Percentiles rank a stretch among this genome's conserved stretches.
phyloP scores from a whole-genome alignment of 1,284 basidiomycete species.

The Irpex lacteus region DNA sequence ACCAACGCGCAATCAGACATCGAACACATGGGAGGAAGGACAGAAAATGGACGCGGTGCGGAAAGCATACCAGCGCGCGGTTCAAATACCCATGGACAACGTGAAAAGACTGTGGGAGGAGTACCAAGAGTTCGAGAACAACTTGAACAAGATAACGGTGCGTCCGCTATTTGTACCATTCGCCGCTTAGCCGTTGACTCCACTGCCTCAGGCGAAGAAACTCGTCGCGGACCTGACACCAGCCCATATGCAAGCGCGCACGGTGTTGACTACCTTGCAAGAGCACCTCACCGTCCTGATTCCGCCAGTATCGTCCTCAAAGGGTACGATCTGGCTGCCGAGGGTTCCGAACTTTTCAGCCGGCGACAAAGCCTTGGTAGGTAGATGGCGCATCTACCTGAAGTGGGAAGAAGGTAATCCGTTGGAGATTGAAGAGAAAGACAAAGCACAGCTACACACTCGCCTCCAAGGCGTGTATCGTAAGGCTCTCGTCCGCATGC shows the following conservation, averaged over 20 bases:
- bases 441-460: constrained; percentile 61
- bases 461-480: constrained; percentile 84
- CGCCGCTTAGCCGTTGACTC: constrained; percentile 6
- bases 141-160: constrained; percentile 86
- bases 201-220: constrained; percentile 75
- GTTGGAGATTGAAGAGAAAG: constrained; percentile 87
- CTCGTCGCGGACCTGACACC: constrained; percentile 86
- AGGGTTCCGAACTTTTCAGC: constrained; percentile 71
- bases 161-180: constrained; percentile 1
- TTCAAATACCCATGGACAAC: constrained; percentile 92
- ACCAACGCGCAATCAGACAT: constrained; percentile 40
- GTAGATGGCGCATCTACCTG: constrained; percentile 88
- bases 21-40: constrained; percentile 91
- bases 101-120: constrained; percentile 95
- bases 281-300: constrained; percentile 68
- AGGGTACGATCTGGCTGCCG: constrained; percentile 61
- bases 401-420: constrained; percentile 98
- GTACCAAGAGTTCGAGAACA: constrained; percentile 91
- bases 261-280: constrained; percentile 82
- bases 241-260: constrained; percentile 91
- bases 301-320: constrained; percentile 45
- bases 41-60: constrained; percentile 94
- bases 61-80: constrained; percentile 90
- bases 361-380: constrained; percentile 72
- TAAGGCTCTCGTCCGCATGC: constrained; percentile 87